Base-by-base conservation (phyloP, 2,329 filamentous ascomycete genomes). In the Microcera coccophila region DNA sequence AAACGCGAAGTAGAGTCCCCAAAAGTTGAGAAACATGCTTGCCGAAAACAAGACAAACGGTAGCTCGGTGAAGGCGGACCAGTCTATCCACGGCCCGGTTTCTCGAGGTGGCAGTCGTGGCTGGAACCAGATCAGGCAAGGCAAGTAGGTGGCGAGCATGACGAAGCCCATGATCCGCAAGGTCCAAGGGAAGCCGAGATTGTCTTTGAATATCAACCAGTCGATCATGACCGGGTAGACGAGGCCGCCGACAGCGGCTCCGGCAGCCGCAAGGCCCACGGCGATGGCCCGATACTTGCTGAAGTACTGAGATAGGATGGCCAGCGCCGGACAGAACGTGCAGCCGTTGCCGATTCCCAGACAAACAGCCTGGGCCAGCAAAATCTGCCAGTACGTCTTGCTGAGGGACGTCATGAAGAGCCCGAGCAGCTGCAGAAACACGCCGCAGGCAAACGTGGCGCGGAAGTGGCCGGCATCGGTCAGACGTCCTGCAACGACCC, bases 281-380 rank as follows among this genome's bases (percentile, higher is more conserved):
- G 77, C 79, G 3, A 85, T 61, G 1, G 72, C 74, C 43, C 76
- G 69, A 41, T 69, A 72, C 31, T 67, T 69, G 26, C 70, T 69
- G 55, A 85, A 85, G 48, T 84, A 84, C n/a, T 79, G 75, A 0
- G 80, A 75, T 11, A 85, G 62, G 8, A 84, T 68, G 9, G 80
- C 76, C 17, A 84, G 67, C 3, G 74, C 71, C 0, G 81, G 75
- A 10, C 77, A 70, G 55, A 79, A 82, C 7, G 79, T 65, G 39
- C 73, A 72, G 1, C 79, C 81, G 16, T 73, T 72, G 0, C 78
- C 78, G 1, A 76, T 41, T 0, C 74, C 74, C 5, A 70, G 54
- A 33, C 74, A 70, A 2, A 75, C 53, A 4, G 74, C 73, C 48
- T 78, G 74, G 0, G 71, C 64, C 2, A 78, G 60, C 34, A 78